phyloP scores from a whole-genome alignment of 1,284 basidiomycete species.

The Ustilago curta region DNA sequence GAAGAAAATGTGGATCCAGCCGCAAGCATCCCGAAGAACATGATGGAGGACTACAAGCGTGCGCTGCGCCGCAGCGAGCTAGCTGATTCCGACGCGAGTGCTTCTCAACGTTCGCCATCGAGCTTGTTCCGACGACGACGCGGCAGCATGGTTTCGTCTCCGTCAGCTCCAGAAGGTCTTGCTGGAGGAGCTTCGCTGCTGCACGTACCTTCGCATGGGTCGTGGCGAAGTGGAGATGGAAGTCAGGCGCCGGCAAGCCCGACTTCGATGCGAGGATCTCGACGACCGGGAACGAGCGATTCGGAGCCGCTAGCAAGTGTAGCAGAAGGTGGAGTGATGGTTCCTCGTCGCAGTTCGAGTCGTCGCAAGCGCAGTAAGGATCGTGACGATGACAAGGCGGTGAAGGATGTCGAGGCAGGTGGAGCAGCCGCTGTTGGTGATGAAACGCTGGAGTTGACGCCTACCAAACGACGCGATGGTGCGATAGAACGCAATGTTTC shows the following conservation, averaged over 20 bases:
- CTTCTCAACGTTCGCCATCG: conserved; percentile 19
- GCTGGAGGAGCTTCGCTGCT: conserved; percentile 29
- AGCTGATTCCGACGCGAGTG: conserved; percentile 11
- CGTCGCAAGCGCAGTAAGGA: conserved; percentile 18
- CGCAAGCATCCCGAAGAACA: conserved; percentile 52
- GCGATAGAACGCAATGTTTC: conserved; percentile 24
- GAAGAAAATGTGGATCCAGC: conserved; percentile 55
- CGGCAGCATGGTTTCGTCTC: conserved; percentile 26
- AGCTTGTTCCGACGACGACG: conserved; percentile 34
- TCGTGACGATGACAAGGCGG: not conserved
- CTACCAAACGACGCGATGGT: conserved; percentile 16
- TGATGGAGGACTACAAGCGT: conserved; percentile 61
- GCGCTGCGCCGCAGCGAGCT: conserved; percentile 37
- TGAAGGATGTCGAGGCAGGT: not conserved
- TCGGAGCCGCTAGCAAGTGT: conserved; percentile 37
- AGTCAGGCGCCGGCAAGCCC: conserved; percentile 22
- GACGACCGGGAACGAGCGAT: conserved; percentile 33
- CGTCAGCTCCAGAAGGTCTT: conserved; percentile 18
- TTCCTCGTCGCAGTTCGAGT: conserved; percentile 39
- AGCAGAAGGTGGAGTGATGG: conserved; percentile 29
- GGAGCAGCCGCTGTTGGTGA: conserved; percentile 5
- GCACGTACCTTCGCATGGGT: conserved; percentile 34
- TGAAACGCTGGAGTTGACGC: conserved; percentile 2
- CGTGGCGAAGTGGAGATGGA: conserved; percentile 30
- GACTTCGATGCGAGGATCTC: conserved; percentile 17